phyloP scores from a whole-genome alignment of 768 basidiomycete genomes.

The Porphyrellus cyaneotinctus region DNA sequence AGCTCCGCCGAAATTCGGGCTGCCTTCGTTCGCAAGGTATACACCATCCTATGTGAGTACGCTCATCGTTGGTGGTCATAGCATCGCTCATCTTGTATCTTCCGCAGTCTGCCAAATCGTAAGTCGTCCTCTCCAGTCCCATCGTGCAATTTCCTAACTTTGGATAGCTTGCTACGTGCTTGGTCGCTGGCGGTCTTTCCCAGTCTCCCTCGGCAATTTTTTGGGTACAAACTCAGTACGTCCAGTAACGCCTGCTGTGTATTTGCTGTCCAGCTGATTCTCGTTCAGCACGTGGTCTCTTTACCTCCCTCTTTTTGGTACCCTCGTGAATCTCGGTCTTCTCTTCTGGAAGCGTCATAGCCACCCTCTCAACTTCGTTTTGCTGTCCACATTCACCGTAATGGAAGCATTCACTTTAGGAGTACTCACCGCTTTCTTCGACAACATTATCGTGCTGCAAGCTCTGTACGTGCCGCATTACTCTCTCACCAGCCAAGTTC shows the following conservation, averaged over 20 bases:
- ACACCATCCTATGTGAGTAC: conserved; percentile 78
- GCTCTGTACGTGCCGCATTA: conserved; percentile 57
- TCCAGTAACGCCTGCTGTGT: conserved; percentile 9
- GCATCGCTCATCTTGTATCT: conserved; percentile 1
- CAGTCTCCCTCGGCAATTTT: conserved; percentile 53
- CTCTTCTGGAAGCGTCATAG: conserved; percentile 92
- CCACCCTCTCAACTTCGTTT: conserved; percentile 81
- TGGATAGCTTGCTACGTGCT: conserved; percentile 61
- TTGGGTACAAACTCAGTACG: conserved; percentile 74
- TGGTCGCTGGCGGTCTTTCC: conserved; percentile 71
- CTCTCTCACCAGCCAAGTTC: background rate
- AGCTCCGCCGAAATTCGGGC: conserved; percentile 73
- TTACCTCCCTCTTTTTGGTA: conserved; percentile 74
- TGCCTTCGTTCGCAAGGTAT: conserved; percentile 89
- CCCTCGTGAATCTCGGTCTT: conserved; percentile 72
- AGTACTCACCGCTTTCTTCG: conserved; percentile 72
- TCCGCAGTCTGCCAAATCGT: conserved; percentile 69
- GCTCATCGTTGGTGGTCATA: background rate
- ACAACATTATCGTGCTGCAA: conserved; percentile 73
- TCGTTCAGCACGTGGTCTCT: conserved; percentile 66
- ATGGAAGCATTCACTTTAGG: conserved; percentile 91
- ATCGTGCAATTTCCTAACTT: background rate
- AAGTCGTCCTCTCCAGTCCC: conserved; percentile 19
- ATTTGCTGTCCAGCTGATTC: background rate
- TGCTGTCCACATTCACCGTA: conserved; percentile 83